These are phyloP conservation scores for Penicillium sp. DNA, from an alignment of 2,329 filamentous ascomycete genomes.

Conservation along the genomic window DNA sequence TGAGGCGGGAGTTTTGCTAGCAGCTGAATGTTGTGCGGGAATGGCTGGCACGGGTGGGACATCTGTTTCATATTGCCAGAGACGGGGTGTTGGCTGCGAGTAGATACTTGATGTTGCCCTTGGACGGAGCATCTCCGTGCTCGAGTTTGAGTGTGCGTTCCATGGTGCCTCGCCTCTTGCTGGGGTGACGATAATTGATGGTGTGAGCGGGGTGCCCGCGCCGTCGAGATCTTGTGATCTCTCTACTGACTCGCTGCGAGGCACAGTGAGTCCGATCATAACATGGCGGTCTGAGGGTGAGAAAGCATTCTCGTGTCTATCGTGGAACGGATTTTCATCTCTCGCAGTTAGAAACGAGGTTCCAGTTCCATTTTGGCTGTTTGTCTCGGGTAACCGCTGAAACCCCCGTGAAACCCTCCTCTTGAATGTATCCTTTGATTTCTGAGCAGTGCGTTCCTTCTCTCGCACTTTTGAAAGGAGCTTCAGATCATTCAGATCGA, in stretches of 20 bases:
- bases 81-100: conserved; percentile 41
- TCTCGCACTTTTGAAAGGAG: conserved; percentile 35
- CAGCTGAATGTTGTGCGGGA: conserved; percentile 32
- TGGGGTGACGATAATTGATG: conserved; percentile 49
- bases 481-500: conserved; percentile 42
- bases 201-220: conserved; percentile 42
- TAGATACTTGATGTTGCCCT: conserved; percentile 47
- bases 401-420: conserved; percentile 25
- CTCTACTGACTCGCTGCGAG: conserved; percentile 33
- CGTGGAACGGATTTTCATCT: conserved; percentile 21
- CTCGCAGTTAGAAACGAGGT: conserved; percentile 20
- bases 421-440: conserved; percentile 21
- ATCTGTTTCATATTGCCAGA: conserved; percentile 25
- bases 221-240: conserved; percentile 30
- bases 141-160: conserved; percentile 24
- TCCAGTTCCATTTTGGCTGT: conserved; percentile 9
- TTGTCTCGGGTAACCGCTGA: conserved; percentile 17
- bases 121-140: conserved; percentile 26
- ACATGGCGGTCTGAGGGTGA: conserved; percentile 49
- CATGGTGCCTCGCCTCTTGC: conserved; percentile 43
- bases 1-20: conserved; percentile 10
- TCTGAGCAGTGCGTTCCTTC: conserved; percentile 32
- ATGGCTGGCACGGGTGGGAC: conserved; percentile 45
- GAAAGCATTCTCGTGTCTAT: conserved; percentile 34
- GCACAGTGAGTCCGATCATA: conserved; percentile 48